A percentile compares a stretch with the other conserved stretches of the same genome.
These are phyloP conservation scores for Tricholoma furcatifolium DNA, from an alignment of 768 basidiomycete genomes.

Conservation along the genomic window DNA sequence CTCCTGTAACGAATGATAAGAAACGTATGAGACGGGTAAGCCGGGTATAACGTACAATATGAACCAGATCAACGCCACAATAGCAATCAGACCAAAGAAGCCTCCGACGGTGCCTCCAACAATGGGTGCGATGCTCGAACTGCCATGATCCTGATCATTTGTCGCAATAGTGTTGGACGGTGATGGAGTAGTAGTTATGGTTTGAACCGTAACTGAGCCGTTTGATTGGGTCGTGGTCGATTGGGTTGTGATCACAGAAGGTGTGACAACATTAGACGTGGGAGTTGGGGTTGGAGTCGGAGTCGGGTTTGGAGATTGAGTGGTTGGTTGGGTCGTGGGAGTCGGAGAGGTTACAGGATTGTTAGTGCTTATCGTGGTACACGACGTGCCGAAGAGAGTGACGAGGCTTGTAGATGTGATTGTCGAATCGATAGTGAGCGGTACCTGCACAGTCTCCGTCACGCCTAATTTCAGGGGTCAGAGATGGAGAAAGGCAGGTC, in stretches of 20 bases:
- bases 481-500: conserved; percentile 18
- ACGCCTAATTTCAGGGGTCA: conserved; percentile 10
- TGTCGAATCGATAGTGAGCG: conserved; percentile 35
- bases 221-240: conserved; percentile 37
- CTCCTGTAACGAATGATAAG: conserved; percentile 31
- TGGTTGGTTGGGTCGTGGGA: too few relatives aligned
- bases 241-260: conserved; percentile 28
- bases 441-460: conserved; percentile 34
- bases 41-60: conserved; percentile 39
- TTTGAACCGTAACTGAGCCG: conserved; percentile 36
- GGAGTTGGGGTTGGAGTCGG: not conserved
- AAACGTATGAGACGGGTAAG: conserved; percentile 4
- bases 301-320: conserved; percentile 18
- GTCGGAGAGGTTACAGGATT: conserved; percentile 6
- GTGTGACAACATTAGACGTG: conserved; percentile 23
- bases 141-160: conserved; percentile 14
- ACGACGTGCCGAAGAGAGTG: conserved; percentile 43
- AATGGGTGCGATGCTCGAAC: conserved; percentile 41
- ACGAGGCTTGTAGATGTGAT: conserved; percentile 29
- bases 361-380: conserved; percentile 16
- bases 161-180: conserved; percentile 29
- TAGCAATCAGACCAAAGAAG: conserved; percentile 45
- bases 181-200: conserved; percentile 36
- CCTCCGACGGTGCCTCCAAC: conserved; percentile 56
- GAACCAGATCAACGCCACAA: conserved; percentile 48